Evolutionary conservation across 2,329 filamentous ascomycete genomes (phyloP), one percentile per base, ranked within the genome.

Genomic region (Grosmannia clavigera): DNA sequence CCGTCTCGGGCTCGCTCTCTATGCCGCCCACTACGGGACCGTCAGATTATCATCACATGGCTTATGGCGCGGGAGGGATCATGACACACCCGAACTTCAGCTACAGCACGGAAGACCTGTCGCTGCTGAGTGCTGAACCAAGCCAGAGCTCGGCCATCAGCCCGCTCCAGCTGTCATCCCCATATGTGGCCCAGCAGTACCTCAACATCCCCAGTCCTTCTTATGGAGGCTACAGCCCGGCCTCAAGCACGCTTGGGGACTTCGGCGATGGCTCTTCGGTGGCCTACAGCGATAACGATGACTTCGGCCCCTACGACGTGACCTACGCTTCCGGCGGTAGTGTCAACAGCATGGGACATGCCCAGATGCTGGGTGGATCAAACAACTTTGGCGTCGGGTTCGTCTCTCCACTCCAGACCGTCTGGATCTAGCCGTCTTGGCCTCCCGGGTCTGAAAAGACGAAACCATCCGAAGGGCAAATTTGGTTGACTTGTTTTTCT

Each of bases 61-160:
- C 78, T 1, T 85, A 83, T 61, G 75, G 77, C 46, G 25, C 25
- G 54, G 58, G 59, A n/a, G 35, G 50, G n/a, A 54, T 63, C 14
- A 19, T 60, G 16, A 66, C 74, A 53, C 83, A 80, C 65, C 78
- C 80, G 19, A 74, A 79, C 29, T 85, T 85, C 70, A 84, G 77
- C 72, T 85, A 84, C 75, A 85, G 82, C 70, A 78, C 81, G 58
- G 83, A 85, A 68, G 80, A 83, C 64, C 73, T 85, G 68, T 80
- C 81, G 33, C 73, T 81, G 66, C 73, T 84, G 66, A 76, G 77
- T 62, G 73, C 76, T 10, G 75, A 80, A 60, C 56, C 56, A 22
- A 52, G 75, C 22, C 75, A 76, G 14, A 71, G 71, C 53, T 76
- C 73, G 53, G 76, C 78, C 52, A 73, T 79, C 66, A 84, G 78